These are phyloP conservation scores for Durio zibethinus DNA, from an alignment of 345 rosid genomes.

Conservation along the genomic window DNA sequence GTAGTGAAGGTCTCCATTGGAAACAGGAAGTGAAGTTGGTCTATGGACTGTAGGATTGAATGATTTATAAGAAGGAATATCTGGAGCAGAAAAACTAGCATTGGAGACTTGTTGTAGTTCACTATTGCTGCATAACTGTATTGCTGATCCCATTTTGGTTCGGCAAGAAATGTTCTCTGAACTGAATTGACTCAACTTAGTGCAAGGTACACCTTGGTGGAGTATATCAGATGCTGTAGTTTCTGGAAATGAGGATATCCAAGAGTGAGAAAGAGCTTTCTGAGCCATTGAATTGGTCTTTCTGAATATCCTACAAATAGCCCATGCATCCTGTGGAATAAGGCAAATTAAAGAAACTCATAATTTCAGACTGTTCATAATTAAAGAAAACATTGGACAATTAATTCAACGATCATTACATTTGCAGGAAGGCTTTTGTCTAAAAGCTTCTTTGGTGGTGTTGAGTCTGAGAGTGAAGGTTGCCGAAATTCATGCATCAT, in stretches of 20 bases:
- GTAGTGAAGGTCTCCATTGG: conserved; percentile 28
- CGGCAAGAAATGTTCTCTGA: conserved; percentile 51
- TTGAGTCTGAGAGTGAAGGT: conserved; percentile 58
- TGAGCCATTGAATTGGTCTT: conserved; percentile 71
- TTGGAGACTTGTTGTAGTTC: conserved; percentile 30
- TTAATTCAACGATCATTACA: conserved; percentile 30
- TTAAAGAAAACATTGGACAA: not conserved
- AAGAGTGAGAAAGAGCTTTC: conserved; percentile 57
- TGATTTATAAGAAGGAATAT: conserved; percentile 30
- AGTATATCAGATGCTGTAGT: conserved; percentile 28
- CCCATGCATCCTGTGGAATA: conserved; percentile 80
- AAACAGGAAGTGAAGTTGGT: conserved; percentile 25
- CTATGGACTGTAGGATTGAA: conserved; percentile 19
- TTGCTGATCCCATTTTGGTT: conserved; percentile 41
- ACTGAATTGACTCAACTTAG: conserved; percentile 37
- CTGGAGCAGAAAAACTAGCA: conserved; percentile 29
- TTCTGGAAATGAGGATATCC: conserved; percentile 40
- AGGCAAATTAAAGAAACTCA: not conserved
- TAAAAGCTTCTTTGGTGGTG: conserved; percentile 46
- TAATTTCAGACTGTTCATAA: not conserved
- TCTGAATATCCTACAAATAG: conserved; percentile 94
- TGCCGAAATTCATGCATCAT: conserved; percentile 98
- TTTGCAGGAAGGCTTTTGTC: conserved; percentile 63
- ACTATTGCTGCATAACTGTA: conserved; percentile 27
- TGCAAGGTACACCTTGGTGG: conserved; percentile 22